These are phyloP conservation scores for Lasiodiplodia sp. DNA, from an alignment of 2,329 filamentous ascomycete genomes.

Conservation along the genomic window DNA sequence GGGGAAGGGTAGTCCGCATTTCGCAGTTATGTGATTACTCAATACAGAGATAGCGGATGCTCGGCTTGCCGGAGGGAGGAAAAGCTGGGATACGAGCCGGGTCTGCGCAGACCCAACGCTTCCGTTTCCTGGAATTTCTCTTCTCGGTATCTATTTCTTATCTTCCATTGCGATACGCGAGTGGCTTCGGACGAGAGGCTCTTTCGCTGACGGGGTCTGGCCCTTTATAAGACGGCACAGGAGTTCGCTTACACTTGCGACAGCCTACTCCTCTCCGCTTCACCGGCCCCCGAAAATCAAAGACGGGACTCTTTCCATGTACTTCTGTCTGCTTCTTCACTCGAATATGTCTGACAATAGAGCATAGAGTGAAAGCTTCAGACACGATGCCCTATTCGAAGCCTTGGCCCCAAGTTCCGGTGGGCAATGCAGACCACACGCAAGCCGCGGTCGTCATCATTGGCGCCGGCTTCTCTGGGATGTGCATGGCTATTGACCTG, in stretches of 20 bases:
- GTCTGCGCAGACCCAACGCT: not conserved
- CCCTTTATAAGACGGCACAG: not conserved
- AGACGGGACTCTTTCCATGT: not conserved
- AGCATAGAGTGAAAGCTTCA: too few species aligned
- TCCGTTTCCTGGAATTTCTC: not conserved
- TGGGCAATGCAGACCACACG: slow-evolving; percentile 60
- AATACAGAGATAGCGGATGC: not conserved
- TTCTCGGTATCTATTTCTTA: not conserved
- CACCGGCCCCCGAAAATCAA: not conserved
- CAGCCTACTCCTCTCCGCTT: not conserved
- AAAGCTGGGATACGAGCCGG: not conserved
- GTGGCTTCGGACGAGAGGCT: not conserved
- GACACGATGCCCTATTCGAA: slow-evolving; percentile 48
- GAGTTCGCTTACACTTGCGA: not conserved
- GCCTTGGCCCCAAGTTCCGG: slow-evolving; percentile 55
- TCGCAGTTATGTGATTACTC: not conserved
- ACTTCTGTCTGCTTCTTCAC: not conserved
- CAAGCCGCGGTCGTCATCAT: slow-evolving; percentile 65
- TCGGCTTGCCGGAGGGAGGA: not conserved
- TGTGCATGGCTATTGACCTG: slow-evolving; percentile 65
- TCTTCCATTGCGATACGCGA: not conserved
- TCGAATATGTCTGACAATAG: not conserved
- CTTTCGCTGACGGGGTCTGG: not conserved
- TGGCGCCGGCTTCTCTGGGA: slow-evolving; percentile 62
- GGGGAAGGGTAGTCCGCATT: not conserved